phyloP scores from a whole-genome alignment of 805 yeast species.

The Jamesozyma jinghongensis region DNA sequence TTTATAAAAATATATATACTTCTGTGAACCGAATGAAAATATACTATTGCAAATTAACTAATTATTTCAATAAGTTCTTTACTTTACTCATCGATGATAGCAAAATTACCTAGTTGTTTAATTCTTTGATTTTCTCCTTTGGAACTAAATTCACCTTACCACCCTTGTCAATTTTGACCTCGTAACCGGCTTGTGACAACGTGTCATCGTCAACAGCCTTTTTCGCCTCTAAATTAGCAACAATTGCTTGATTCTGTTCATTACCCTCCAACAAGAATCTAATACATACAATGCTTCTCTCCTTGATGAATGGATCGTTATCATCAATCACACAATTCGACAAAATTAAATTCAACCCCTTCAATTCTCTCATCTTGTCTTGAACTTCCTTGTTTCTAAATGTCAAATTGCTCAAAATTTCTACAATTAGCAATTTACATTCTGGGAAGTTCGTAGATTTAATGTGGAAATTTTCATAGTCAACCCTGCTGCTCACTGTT shows the following conservation, averaged over 20 bases:
- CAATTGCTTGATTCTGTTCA: constrained; percentile 61
- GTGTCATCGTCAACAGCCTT: constrained; percentile 50
- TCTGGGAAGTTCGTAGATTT: constrained; percentile 45
- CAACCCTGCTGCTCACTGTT: constrained; percentile 18
- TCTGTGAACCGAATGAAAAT: no score
- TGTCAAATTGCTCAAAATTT: constrained; percentile 51
- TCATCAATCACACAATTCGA: constrained; percentile 81
- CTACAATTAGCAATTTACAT: constrained; percentile 57
- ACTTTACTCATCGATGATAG: no score
- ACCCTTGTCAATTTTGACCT: constrained; percentile 51
- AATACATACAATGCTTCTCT: constrained; percentile 71
- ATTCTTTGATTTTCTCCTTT: constrained; percentile 3
- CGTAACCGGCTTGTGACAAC: constrained; percentile 66
- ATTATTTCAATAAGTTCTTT: no score
- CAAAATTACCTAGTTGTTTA: not conserved
- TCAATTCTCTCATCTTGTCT: constrained; percentile 52
- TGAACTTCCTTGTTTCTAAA: constrained; percentile 49
- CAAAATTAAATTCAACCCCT: constrained; percentile 62
- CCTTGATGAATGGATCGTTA: constrained; percentile 82
- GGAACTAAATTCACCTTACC: constrained; percentile 57
- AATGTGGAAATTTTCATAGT: constrained; percentile 13
- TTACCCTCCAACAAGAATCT: constrained; percentile 60
- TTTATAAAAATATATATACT: no score
- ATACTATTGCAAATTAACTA: no score
- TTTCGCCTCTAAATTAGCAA: constrained; percentile 68